A percentile compares a stretch with the other conserved stretches of the same genome.
These are phyloP conservation scores for Colletotrichum sp. DNA, from an alignment of 2,329 filamentous ascomycete genomes.

Conservation along the genomic window DNA sequence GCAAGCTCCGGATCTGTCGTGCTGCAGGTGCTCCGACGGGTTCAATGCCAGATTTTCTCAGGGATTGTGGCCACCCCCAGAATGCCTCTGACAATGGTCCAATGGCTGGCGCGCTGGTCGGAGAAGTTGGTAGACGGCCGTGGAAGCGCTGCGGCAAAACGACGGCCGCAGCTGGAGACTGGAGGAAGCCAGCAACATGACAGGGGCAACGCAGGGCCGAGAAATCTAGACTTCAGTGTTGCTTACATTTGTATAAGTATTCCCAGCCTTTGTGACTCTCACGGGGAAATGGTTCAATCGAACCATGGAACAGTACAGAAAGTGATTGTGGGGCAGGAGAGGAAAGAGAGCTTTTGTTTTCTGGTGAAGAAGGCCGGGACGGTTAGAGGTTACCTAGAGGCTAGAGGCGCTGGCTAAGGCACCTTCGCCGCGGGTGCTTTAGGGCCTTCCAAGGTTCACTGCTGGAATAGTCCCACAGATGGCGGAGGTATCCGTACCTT, in stretches of 20 bases:
- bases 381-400: background rate
- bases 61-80: background rate
- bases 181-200: background rate
- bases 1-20: background rate
- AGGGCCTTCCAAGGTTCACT: no score
- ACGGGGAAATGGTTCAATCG: background rate
- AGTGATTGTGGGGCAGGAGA: background rate
- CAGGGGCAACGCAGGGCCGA: background rate
- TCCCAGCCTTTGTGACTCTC: background rate
- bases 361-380: background rate
- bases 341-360: background rate
- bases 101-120: background rate
- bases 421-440: background rate
- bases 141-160: background rate
- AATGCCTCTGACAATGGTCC: background rate
- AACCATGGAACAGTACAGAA: background rate
- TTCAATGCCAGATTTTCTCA: background rate
- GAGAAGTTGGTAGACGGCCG: background rate
- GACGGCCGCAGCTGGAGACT: background rate
- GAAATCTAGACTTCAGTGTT: background rate
- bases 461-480: no score
- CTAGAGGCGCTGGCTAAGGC: background rate
- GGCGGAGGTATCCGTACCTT: background rate
- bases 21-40: background rate
- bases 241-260: background rate